Evolutionary conservation across 1,139 yeast species (phyloP), one percentile per base, ranked within the genome.

Genomic region (Eremothecium coryli): DNA sequence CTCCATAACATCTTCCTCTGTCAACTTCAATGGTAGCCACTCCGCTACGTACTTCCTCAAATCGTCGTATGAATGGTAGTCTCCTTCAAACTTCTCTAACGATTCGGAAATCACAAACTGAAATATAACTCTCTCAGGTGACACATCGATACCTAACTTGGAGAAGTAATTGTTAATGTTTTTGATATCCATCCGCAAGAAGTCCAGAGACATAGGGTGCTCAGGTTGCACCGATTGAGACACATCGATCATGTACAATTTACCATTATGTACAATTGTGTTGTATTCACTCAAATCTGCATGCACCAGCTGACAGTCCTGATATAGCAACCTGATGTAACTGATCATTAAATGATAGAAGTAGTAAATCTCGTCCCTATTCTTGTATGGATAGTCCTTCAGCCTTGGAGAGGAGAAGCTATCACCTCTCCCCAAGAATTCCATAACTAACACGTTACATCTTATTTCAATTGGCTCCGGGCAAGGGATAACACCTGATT

Each of bases 201-300:
- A 93, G 55, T 90, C 97, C 41, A 90, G 66, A 29, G 95, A 82
- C 82, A 85, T 86, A 5, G 97, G 98, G 58, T 93, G 99, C 49
- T 88, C 96, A 15, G 95, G 97, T 56, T 93, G 97, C 18, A 93
- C 98, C 23, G 93, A 79, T 56, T 93, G 99, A 1, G 97, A 88
- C 14, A 93, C 99, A 63, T 93, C 99, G 48, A 93, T 84, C 39
- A 93, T 84, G 60, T 82, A 86, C 23, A 93, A 64, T 50, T 76
- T 71, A 29, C 71, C 77, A n/a, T 82, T 54, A 54, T 88, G 96
- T 17, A 93, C 82, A 41, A 93, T 82, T 1, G 86, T 73, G 54
- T 93, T 93, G 62, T 93, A 93, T 58, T 93, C 99, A 46, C 95
- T 81, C 55, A 93, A 66, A 68, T 93, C 99, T 0, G 98, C 98